These are phyloP conservation scores for Heterobasidion occidentale DNA, from an alignment of 1,284 basidiomycete species.

Conservation along the genomic window DNA sequence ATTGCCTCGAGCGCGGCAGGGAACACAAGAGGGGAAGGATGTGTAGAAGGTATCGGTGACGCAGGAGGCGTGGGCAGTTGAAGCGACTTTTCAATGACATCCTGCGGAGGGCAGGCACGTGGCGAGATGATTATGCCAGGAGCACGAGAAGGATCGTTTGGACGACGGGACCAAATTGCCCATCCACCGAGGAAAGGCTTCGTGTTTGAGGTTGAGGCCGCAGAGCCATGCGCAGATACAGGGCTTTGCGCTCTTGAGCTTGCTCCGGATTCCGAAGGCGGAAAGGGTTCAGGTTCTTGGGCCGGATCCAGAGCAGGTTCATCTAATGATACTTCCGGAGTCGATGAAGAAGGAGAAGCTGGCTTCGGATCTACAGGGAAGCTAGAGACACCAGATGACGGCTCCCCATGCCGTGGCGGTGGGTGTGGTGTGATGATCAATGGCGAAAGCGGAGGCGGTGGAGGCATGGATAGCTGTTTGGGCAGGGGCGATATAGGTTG, in stretches of 20 bases:
- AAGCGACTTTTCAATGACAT: slow-evolving; percentile 46
- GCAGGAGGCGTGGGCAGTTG: slow-evolving; percentile 40
- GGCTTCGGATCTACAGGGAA: neutral
- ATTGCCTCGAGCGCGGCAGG: neutral
- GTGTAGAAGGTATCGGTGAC: slow-evolving; percentile 18
- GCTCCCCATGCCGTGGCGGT: slow-evolving; percentile 10
- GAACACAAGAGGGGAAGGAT: neutral
- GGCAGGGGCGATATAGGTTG: slow-evolving; percentile 26
- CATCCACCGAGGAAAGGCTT: slow-evolving; percentile 20
- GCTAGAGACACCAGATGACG: neutral
- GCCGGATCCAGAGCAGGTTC: neutral
- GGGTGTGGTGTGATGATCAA: slow-evolving; percentile 20
- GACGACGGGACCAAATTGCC: slow-evolving; percentile 64
- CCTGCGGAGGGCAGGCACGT: slow-evolving; percentile 46
- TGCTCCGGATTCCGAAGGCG: neutral
- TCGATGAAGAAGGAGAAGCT: neutral
- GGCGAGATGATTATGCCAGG: slow-evolving; percentile 64
- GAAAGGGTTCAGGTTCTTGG: neutral
- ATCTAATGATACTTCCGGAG: neutral
- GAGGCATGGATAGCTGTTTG: slow-evolving; percentile 29
- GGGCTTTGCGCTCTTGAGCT: slow-evolving; percentile 7
- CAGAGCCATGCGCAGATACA: neutral
- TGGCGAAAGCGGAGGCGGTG: slow-evolving; percentile 24
- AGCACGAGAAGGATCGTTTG: slow-evolving; percentile 48
- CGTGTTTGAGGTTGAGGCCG: neutral